Percentiles rank a stretch among this genome's conserved stretches.
These are phyloP conservation scores for Saturnispora mendoncae DNA, from an alignment of 805 yeast genomes.

Conservation along the genomic window DNA sequence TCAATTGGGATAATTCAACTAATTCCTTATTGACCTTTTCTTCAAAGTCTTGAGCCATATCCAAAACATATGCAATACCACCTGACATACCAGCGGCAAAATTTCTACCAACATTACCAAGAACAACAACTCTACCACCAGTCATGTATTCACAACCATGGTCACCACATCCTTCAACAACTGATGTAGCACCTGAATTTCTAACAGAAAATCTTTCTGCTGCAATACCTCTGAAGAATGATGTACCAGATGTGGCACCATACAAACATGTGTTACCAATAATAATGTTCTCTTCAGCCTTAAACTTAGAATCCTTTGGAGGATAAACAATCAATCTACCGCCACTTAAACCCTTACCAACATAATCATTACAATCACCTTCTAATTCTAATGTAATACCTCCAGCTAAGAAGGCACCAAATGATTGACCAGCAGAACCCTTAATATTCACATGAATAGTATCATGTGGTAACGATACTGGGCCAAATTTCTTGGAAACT, in stretches of 20 bases:
- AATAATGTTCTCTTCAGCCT: constrained; percentile 92
- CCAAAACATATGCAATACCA: constrained; percentile 95
- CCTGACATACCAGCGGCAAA: constrained; percentile 99
- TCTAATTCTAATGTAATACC: constrained; percentile 92
- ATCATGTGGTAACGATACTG: constrained; percentile 87
- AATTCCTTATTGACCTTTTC: constrained; percentile 72
- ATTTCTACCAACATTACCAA: constrained; percentile 87
- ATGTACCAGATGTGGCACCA: constrained; percentile 94
- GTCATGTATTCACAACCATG: constrained; percentile 99
- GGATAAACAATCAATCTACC: constrained; percentile 91
- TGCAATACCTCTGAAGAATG: constrained; percentile 92
- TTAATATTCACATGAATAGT: constrained; percentile 85
- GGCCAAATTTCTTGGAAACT: constrained; percentile 89
- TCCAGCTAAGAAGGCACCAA: constrained; percentile 94
- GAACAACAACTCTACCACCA: constrained; percentile 93
- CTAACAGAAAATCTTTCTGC: constrained; percentile 98
- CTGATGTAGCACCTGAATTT: constrained; percentile 97
- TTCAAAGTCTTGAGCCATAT: constrained; percentile 86
- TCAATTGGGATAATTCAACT: constrained; percentile 67
- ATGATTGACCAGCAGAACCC: constrained; percentile 97
- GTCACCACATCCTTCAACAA: constrained; percentile 95
- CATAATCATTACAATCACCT: constrained; percentile 98
- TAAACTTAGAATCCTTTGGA: constrained; percentile 72
- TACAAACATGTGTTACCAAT: constrained; percentile 96
- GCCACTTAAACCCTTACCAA: constrained; percentile 95